Evolutionary conservation across 495 filamentous ascomycete species (phyloP), one percentile per base, ranked within the genome.

Genomic region (Neurospora discreta): DNA sequence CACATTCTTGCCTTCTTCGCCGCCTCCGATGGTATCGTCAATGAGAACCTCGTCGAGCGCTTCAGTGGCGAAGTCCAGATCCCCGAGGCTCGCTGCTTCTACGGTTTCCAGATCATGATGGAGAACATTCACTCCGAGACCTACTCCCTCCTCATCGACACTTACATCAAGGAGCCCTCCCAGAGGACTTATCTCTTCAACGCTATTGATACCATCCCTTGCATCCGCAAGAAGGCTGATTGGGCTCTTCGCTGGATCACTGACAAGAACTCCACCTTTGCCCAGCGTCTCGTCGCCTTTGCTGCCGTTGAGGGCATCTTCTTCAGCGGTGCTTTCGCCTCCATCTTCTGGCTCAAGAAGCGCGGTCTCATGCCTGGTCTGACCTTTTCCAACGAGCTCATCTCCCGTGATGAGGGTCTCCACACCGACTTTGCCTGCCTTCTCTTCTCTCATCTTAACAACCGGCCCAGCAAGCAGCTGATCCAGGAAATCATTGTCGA

Each of bases 91-190:
- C 93, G 95, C 81, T 98, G 95, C 90, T 99, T 99, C 89, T 99
- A 99, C 81, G 95, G 95, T 75, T 99, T 99, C 89, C 95, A 99
- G 85, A 99, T 99, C 86, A 99, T 99, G 95, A 98, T 99, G 92
- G 95, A 99, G 89, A 99, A 99, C 86, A 98, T 99, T 78, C 95
- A 99, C 89, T 97, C 95, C 38, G 95, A 99, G 85, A 99, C 95
- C 68, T 99, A 99, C 89, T 98, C 95, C 41, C 89, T 99, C 16
- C 90, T 99, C 76, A 99, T 99, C 81, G 95, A 99, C 79, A 99
- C 96, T 73, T 99, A 99, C 84, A 96, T 99, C 87, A 97, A 97
- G 87, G 95, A 99, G 86, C 93, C 93, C 72, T 92, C 93, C 82
- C 95, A 99, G 85, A 91, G 94, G 71, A 92, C 89, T 70, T 94